Conservation (phyloP, 2,329 filamentous ascomycete genomes). For the Talaromyces sp. region DNA sequence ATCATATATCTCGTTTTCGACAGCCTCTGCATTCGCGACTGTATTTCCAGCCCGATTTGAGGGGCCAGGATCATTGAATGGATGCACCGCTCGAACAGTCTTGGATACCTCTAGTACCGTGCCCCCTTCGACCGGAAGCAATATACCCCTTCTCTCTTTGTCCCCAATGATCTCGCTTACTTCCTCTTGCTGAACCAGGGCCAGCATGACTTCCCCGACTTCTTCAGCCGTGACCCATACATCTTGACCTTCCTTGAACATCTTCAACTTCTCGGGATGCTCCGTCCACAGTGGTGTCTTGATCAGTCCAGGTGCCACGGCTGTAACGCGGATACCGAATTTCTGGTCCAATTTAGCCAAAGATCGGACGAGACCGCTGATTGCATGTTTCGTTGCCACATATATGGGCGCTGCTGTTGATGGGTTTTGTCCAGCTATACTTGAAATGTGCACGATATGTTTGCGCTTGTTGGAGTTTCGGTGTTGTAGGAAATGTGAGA, state of each 20-base stretch:
- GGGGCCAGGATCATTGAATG: conserved; percentile 55
- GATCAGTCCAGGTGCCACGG: conserved; percentile 59
- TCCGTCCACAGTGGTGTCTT: conserved; percentile 62
- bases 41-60: conserved; percentile 45
- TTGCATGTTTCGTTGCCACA: conserved; percentile 48
- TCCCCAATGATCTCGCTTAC: conserved; percentile 37
- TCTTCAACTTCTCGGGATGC: conserved; percentile 57
- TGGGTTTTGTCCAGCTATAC: conserved; percentile 44
- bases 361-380: conserved; percentile 50
- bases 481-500: conserved; percentile 46
- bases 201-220: conserved; percentile 58
- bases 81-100: conserved; percentile 50
- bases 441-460: conserved; percentile 49
- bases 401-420: conserved; percentile 46
- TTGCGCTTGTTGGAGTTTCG: conserved; percentile 33
- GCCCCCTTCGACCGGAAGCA: conserved; percentile 45
- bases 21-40: conserved; percentile 40
- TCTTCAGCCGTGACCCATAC: conserved; percentile 60
- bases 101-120: conserved; percentile 57
- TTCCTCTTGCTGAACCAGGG: conserved; percentile 51
- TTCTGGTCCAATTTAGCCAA: conserved; percentile 48
- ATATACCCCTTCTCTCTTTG: conserved; percentile 27
- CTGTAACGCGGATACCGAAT: conserved; percentile 56
- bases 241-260: conserved; percentile 49
- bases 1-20: conserved; percentile 50